Base-by-base conservation (phyloP, 305 asterid genomes). In the Withania somnifera region DNA sequence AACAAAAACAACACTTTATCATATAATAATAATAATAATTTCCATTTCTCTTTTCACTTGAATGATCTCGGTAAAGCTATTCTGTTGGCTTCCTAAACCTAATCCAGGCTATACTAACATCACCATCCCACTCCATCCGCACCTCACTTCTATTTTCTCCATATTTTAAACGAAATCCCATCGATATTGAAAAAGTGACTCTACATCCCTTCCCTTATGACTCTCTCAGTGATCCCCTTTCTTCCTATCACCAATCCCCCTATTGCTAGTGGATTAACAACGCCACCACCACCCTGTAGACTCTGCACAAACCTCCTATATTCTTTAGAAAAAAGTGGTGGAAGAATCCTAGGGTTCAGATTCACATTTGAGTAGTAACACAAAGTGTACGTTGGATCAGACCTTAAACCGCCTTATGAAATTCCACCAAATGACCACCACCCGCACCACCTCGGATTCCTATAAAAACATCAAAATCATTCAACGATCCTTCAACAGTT, bases 291-390 rank as follows among this genome's bases (percentile, higher is more conserved):
- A 6, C 87, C 89, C 84, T 85, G 90, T 83, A 84, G 6, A 79
- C 84, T 78, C 86, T 89, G 90, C 0, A 87, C 50, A 11, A 58
- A 82, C 75, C 86, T 81, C 92, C 89, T 85, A 53, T 86, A 91
- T 79, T 87, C 93, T 22, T 81, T 85, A 36, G 88, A 78, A 13
- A 87, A 50, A 57, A 84, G 81, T 6, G 95, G 94, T 3, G 88
- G 93, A 7, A 91, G 95, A 2, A 88, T 86, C 57, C 94, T 85
- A 50, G 94, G 97, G 90, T 92, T 90, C 75, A 85, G 80, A 79
- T 92, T 93, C 80, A 84, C 92, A 87, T 93, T 90, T 45, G 89
- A 83, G 85, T 90, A 89, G 75, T 89, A 93, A 78, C 90, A 90
- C 14, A 90, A 87, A 76, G 83, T 77, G 85, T 91, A 92, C 6